Evolutionary conservation across 306 rosid species (phyloP), one percentile per base, ranked within the genome.

Genomic region (Acacia confusa): DNA sequence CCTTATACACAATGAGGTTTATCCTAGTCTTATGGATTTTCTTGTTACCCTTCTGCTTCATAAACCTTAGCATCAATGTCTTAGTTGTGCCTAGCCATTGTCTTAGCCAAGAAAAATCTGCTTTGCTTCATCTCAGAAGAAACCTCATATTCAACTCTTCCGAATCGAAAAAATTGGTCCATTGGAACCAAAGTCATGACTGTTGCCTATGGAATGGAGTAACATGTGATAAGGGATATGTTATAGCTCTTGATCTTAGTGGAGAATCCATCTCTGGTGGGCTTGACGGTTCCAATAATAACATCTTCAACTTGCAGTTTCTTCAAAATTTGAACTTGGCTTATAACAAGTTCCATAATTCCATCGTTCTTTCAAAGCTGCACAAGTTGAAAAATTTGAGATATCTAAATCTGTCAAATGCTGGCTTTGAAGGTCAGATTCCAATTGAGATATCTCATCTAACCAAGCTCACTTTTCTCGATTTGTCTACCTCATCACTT

Each of bases 171-270:
- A 79, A 82, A 12, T 68, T 86, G 9, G 69, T 1, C 36, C 58
- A 12, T 3, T 88, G 90, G 88, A 47, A 50, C 0, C 74, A 25
- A 7, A 41, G 12, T 41, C 27, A 15, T 0, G 76, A 84, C 78
- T 83, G 70, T 17, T 84, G 88, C 72, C 15, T 9, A 1, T 82
- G 92, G 92, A 32, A n/a, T 3, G 92, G 88, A 17, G 84, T 89
- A 3, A 43, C 30, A 24, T 82, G 88, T 47, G 27, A 58, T 14
- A 5, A 17, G 32, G 82, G 70, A 69, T 22, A 1, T 40, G 70
- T 78, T 14, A 17, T n/a, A 36, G 76, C 22, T 32, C 74, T 77
- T 69, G 47, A 77, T 40, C 20, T 66, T 11, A 47, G 63, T 14
- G 30, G 25, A 4, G 66, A 66, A 78, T 0, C 38, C 0, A 66